phyloP scores from a whole-genome alignment of 2,329 filamentous ascomycete genomes.

The Pseudogymnoascus sp. region DNA sequence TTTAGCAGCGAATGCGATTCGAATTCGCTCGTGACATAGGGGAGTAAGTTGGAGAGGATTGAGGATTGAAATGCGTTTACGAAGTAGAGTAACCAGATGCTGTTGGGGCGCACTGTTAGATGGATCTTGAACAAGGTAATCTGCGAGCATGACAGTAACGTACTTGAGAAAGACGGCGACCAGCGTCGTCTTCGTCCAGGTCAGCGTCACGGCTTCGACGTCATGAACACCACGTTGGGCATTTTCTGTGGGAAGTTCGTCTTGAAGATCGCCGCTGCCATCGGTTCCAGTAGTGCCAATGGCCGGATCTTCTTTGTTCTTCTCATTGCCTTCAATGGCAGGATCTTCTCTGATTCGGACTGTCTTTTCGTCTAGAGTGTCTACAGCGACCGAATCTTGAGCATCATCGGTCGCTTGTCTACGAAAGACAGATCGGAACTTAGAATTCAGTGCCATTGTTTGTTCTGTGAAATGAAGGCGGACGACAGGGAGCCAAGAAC shows the following conservation, averaged over 20 bases:
- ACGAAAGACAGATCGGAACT: constrained; percentile 10
- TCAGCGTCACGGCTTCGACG: constrained; percentile 44
- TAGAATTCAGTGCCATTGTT: constrained; percentile 16
- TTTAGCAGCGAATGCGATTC: constrained; percentile 25
- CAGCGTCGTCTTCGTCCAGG: constrained; percentile 42
- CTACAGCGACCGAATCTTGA: background rate
- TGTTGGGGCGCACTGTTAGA: constrained; percentile 19
- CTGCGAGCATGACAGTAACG: constrained; percentile 18
- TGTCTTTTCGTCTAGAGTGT: background rate
- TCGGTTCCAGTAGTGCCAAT: background rate
- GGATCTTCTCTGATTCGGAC: background rate
- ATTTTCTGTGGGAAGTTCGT: constrained; percentile 16
- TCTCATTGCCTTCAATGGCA: background rate
- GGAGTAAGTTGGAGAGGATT: constrained; percentile 25
- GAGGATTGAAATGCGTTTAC: constrained; percentile 35
- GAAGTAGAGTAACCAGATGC: constrained; percentile 39
- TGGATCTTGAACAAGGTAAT: background rate
- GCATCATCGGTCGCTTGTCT: constrained; percentile 13
- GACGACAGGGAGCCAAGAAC: background rate
- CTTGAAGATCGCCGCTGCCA: background rate
- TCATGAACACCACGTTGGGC: constrained; percentile 37
- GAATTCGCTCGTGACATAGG: constrained; percentile 22
- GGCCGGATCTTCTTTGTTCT: background rate
- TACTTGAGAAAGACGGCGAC: constrained; percentile 40
- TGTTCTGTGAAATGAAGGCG: constrained; percentile 3